Base-by-base conservation (phyloP, 352 stramenopile species). In the Phytophthora pseudosyringae region DNA sequence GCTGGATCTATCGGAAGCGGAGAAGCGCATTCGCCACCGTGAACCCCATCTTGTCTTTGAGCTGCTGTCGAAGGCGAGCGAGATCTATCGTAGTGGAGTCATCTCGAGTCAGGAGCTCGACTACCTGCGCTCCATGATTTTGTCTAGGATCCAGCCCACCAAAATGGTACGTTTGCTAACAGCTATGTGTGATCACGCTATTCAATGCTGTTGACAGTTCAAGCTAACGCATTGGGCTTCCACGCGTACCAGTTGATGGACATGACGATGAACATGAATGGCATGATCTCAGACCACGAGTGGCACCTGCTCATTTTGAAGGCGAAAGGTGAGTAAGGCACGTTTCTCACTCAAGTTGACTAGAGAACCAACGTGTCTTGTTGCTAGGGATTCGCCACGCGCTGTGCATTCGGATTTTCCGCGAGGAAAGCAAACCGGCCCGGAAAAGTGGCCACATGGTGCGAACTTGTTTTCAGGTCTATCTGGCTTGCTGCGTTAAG, bases 221-320 rank as follows among this genome's bases (percentile, higher is more conserved):
- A 31, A 48, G 47, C 45, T 64, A 53, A 65, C 48, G 51, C 13
- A 7, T 32, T 54, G 25, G 39, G 1, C 31, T 47, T 15, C 47
- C 6, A 18, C 11, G 18, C 50, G 32, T 35, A 12, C 31, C 28
- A 93, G 84, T 69, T 95, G 32, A 89, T 86, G 39, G 84, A 93
- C 59, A 91, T 86, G 77, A 90, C 85, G 0, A 90, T 92, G 73
- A 90, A 86, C 35, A 93, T 91, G 85, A 81, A 93, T 61, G 78
- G 80, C 18, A 88, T 92, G 65, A 95, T 95, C 43, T 91, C 87
- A 4, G 85, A 95, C 43, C 87, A 95, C 64, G 83, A 95, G 61
- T 95, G 87, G 87, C 86, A 95, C 59, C 71, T 87, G 43, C 69
- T 94, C 16, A 84, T 95, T 33, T 61, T 95, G 8, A 93, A 93